Evolutionary conservation across 441 rosid species (phyloP), one percentile per base, ranked within the genome.

Genomic region (Populus trichocarpa): DNA sequence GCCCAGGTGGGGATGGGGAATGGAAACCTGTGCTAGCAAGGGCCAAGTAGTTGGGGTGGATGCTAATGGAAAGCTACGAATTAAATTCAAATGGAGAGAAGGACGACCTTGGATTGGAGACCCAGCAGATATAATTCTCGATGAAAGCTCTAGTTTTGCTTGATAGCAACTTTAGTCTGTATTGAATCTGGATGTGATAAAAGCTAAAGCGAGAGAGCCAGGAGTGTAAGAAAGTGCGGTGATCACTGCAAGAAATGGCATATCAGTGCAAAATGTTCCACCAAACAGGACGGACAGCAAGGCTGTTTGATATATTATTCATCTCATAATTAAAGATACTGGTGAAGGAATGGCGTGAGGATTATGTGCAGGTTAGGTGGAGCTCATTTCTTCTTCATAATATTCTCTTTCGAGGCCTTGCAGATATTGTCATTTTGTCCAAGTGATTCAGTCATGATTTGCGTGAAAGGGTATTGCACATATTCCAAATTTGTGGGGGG

Each of bases 1-100:
- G 67, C 99, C 99, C 4, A 86, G 98, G 61, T 93, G 98, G 99
- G 99, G 95, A n/a, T 97, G 99, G 99, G 99, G 99, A 83, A 93
- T 95, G 99, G 99, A 97, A 89, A 97, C 98, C 5, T 88, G 89
- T 75, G 91, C 94, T 35, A 97, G 99, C 86, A 93, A 90, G 83
- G 99, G 99, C 22, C 82, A 80, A 71, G 94, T 92, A 33, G 95
- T 95, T 75, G 98, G 98, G 32, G 99, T 97, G 16, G 98, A 97
- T 84, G 97, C 99, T 28, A 95, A 90, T 64, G 99, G 99, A 66
- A 97, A 93, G 82, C 67, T 97, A 76, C 90, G 98, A 81, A 92
- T 97, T 71, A 93, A 88, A 78, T 97, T 97, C 76, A 91, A 92
- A 30, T 97, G 99, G 99, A 89, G 99, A 80, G 99, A 95, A 89